Conservation (phyloP, 2,329 filamentous ascomycete species). For the Stagonosporopsis cucurbitacearum region DNA sequence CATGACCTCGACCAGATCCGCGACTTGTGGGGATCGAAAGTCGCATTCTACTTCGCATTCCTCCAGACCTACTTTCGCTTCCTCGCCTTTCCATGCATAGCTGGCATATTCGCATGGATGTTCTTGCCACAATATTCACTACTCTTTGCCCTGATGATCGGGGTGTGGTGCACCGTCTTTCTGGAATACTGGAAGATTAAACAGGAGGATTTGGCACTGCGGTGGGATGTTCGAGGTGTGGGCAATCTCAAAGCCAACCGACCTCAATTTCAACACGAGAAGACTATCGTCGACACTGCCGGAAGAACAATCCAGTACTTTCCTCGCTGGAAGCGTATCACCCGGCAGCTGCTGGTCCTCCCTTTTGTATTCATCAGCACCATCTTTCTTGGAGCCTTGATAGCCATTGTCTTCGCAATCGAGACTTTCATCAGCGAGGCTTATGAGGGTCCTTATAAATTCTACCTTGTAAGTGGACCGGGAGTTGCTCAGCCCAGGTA, state of each 20-base stretch:
- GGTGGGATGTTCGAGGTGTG: constrained; percentile 44
- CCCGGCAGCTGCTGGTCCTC: constrained; percentile 38
- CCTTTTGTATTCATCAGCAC: constrained; percentile 42
- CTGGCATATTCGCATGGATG: constrained; percentile 39
- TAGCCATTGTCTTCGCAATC: constrained; percentile 39
- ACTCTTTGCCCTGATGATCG: constrained; percentile 38
- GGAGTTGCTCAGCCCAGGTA: not conserved
- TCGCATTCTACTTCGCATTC: constrained; percentile 48
- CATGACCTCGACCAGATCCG: constrained; percentile 76
- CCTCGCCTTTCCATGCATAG: constrained; percentile 39
- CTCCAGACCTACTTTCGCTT: constrained; percentile 44
- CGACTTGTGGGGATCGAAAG: constrained; percentile 77
- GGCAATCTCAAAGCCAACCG: constrained; percentile 39
- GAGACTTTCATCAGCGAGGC: constrained; percentile 45
- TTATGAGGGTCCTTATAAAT: constrained; percentile 43
- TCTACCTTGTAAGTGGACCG: constrained; percentile 31
- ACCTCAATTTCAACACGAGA: constrained; percentile 38
- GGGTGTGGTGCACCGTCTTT: constrained; percentile 45
- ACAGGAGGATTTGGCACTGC: constrained; percentile 41
- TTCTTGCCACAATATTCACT: constrained; percentile 43
- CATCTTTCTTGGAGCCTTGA: constrained; percentile 35
- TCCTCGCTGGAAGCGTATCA: constrained; percentile 40
- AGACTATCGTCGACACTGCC: constrained; percentile 32
- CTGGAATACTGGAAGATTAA: constrained; percentile 47
- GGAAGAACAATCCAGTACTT: constrained; percentile 38